Conservation (phyloP, 2,329 filamentous ascomycete species). For the Colletotrichum sp. region DNA sequence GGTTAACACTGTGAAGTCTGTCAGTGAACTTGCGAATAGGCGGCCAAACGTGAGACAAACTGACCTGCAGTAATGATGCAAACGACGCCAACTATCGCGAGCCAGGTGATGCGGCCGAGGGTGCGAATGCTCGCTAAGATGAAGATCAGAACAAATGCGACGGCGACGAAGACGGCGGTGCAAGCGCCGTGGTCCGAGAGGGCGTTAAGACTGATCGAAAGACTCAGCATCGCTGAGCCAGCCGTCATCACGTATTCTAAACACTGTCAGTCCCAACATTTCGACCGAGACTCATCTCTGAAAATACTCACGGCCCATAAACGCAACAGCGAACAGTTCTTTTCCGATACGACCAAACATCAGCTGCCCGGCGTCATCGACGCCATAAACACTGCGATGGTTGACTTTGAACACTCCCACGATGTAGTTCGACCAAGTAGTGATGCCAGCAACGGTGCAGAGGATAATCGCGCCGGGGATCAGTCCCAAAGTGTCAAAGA, state of each 20-base stretch:
- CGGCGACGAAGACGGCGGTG: slow-evolving; percentile 43
- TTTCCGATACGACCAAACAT: slow-evolving; percentile 51
- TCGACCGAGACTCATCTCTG: background rate
- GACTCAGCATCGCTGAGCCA: slow-evolving; percentile 44
- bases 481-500: slow-evolving; percentile 49
- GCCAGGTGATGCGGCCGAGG: slow-evolving; percentile 33
- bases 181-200: slow-evolving; percentile 41
- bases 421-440: slow-evolving; percentile 52
- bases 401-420: slow-evolving; percentile 52
- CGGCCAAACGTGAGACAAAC: background rate
- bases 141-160: slow-evolving; percentile 33
- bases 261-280: background rate
- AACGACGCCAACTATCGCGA: slow-evolving; percentile 31
- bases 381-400: slow-evolving; percentile 54
- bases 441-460: slow-evolving; percentile 41
- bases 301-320: slow-evolving; percentile 34
- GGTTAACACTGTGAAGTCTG: slow-evolving; percentile 23
- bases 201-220: slow-evolving; percentile 44
- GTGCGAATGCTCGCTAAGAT: slow-evolving; percentile 35
- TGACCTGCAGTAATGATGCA: slow-evolving; percentile 20
- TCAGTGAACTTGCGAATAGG: background rate
- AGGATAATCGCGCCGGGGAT: slow-evolving; percentile 51
- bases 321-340: slow-evolving; percentile 40
- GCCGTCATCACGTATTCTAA: slow-evolving; percentile 28
- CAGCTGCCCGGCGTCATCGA: slow-evolving; percentile 55